phyloP scores from a whole-genome alignment of 176 grass and related monocot species.

The Oryza glaberrima region DNA sequence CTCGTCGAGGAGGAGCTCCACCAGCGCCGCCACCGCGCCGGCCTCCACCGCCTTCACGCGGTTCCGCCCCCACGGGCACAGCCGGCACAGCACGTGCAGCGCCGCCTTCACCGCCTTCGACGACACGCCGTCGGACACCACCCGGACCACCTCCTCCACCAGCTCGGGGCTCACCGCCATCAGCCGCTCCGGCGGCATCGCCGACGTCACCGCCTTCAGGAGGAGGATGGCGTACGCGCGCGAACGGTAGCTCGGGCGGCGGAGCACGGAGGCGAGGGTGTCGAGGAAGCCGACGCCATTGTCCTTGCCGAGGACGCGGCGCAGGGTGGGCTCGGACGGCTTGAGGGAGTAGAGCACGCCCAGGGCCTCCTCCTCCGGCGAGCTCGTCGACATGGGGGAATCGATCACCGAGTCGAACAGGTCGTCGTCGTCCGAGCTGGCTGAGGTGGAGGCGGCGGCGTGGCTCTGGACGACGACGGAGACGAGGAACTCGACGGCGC shows the following conservation, averaged over 20 bases:
- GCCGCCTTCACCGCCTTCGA: slow-evolving; percentile 65
- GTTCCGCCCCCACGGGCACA: slow-evolving; percentile 60
- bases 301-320: slow-evolving; percentile 33
- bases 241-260: slow-evolving; percentile 60
- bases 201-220: slow-evolving; percentile 46
- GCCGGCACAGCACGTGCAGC: slow-evolving; percentile 55
- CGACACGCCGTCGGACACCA: slow-evolving; percentile 52
- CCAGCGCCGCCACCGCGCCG: slow-evolving; percentile 48
- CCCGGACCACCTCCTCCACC: slow-evolving; percentile 54
- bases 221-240: slow-evolving; percentile 51
- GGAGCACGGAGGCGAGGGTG: slow-evolving; percentile 45
- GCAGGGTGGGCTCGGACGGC: slow-evolving; percentile 42
- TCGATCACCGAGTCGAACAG: background rate
- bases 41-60: slow-evolving; percentile 65
- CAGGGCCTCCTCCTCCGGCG: slow-evolving; percentile 59
- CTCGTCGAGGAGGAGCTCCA: slow-evolving; percentile 69
- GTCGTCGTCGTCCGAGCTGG: background rate
- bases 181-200: slow-evolving; percentile 38
- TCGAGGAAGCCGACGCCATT: slow-evolving; percentile 33
- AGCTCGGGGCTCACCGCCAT: slow-evolving; percentile 29
- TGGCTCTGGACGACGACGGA: slow-evolving; percentile 33
- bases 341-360: slow-evolving; percentile 59
- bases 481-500: slow-evolving; percentile 52
- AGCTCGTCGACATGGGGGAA: slow-evolving; percentile 37
- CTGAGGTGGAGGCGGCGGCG: background rate